Percentiles rank a stretch among this genome's conserved stretches.
Evolutionary conservation across 495 filamentous ascomycete genomes (phyloP).

Genomic region (Penicillium verhagenii): DNA sequence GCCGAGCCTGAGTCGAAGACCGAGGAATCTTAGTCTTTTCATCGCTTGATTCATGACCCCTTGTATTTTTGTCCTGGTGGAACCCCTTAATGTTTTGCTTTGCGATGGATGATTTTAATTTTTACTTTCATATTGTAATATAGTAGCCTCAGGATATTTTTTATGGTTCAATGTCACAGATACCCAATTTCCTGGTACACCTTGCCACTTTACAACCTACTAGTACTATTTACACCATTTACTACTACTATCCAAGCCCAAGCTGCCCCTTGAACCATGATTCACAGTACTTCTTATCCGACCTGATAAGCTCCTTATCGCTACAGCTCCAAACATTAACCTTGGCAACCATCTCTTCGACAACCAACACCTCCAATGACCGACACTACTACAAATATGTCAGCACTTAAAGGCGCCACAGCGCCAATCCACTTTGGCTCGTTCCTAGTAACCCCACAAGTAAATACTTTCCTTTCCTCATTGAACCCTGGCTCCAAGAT

Average conservation of each 20-base stretch:
- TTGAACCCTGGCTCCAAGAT: too few species aligned
- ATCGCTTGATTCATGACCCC: not conserved
- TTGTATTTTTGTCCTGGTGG: slow-evolving; percentile 4
- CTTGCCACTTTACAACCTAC: too few species aligned
- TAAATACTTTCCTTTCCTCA: too few species aligned
- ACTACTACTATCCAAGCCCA: too few species aligned
- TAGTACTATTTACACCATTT: too few species aligned
- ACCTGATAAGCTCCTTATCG: not conserved
- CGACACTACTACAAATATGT: slow-evolving; percentile 11
- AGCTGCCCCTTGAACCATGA: too few species aligned
- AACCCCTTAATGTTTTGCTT: slow-evolving; percentile 8
- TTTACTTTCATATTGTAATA: slow-evolving; percentile 12
- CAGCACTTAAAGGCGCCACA: slow-evolving; percentile 27
- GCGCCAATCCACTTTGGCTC: slow-evolving; percentile 45
- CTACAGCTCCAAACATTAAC: not conserved
- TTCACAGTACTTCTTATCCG: not conserved
- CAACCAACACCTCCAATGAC: not conserved
- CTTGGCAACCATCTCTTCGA: not conserved
- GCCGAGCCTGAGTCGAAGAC: slow-evolving; percentile 3
- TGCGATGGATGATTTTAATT: slow-evolving; percentile 9
- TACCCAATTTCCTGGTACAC: slow-evolving; percentile 32
- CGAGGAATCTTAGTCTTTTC: not conserved
- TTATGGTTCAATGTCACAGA: slow-evolving; percentile 41
- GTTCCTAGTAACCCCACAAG: slow-evolving; percentile 48
- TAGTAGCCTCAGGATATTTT: slow-evolving; percentile 35